Evolutionary conservation across 192 early-diverging fungal species (phyloP).

Genomic region (Coemansia furcata): DNA sequence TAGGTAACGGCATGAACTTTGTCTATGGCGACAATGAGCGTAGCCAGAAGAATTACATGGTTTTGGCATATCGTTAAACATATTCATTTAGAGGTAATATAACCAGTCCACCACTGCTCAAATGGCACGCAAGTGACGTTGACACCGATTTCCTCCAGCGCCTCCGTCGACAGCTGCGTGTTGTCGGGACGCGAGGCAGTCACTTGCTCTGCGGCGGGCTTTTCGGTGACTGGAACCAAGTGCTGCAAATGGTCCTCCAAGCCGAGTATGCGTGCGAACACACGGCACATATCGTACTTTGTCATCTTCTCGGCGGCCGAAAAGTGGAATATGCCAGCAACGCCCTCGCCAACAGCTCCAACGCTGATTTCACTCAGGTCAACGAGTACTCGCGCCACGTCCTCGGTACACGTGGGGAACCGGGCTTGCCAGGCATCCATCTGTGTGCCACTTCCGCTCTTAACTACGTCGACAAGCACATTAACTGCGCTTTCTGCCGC

Average conservation of each 20-base stretch:
- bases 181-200: slow-evolving; percentile 35
- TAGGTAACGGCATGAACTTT: slow-evolving; percentile 35
- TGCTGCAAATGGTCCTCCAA: not conserved
- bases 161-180: slow-evolving; percentile 23
- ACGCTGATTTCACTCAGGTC: slow-evolving; percentile 56
- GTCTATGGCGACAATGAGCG: slow-evolving; percentile 21
- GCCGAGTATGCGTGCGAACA: slow-evolving; percentile 30
- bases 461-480: slow-evolving; percentile 63
- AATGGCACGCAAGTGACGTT: slow-evolving; percentile 26
- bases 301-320: slow-evolving; percentile 37
- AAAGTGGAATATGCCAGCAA: slow-evolving; percentile 39
- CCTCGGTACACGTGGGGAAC: slow-evolving; percentile 81
- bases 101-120: slow-evolving; percentile 32
- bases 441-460: slow-evolving; percentile 25
- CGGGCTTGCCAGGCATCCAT: slow-evolving; percentile 72
- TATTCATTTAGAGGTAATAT: not conserved
- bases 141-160: slow-evolving; percentile 30
- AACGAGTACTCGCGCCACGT: slow-evolving; percentile 67
- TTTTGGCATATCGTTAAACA: not conserved
- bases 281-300: slow-evolving; percentile 42
- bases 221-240: slow-evolving; percentile 17
- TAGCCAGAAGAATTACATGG: slow-evolving; percentile 13
- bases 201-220: slow-evolving; percentile 6
- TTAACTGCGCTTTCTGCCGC: slow-evolving; percentile 78
- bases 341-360: not conserved